phyloP scores from a whole-genome alignment of 2,329 filamentous ascomycete species.

The Colletotrichum truncatum region DNA sequence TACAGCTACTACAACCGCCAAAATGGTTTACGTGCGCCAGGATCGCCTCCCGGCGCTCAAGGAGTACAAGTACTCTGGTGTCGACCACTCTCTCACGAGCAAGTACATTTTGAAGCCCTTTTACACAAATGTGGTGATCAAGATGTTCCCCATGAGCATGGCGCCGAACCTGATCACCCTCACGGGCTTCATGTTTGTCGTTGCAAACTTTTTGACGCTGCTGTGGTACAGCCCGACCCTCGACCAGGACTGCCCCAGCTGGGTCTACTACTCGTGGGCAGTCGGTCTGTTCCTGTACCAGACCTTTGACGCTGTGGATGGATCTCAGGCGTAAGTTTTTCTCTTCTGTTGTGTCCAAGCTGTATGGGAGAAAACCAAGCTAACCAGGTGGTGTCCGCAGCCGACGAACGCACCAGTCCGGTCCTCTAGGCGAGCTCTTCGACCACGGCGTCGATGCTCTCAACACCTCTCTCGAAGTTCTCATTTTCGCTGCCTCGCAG shows the following conservation, averaged over 20 bases:
- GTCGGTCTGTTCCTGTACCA: slow-evolving; percentile 93
- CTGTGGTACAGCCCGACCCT: slow-evolving; percentile 96
- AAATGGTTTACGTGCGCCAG: slow-evolving; percentile 96
- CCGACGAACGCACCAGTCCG: slow-evolving; percentile 89
- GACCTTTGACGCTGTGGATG: slow-evolving; percentile 98
- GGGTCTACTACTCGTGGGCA: slow-evolving; percentile 96
- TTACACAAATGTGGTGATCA: slow-evolving; percentile 94
- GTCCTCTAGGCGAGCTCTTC: slow-evolving; percentile 94
- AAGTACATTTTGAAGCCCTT: slow-evolving; percentile 97
- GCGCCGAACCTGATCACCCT: slow-evolving; percentile 90
- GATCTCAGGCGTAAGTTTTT: slow-evolving; percentile 81
- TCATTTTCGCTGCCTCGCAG: slow-evolving; percentile 91
- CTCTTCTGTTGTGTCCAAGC: neutral
- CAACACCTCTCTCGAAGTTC: slow-evolving; percentile 92
- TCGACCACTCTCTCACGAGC: slow-evolving; percentile 90
- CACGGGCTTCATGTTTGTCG: slow-evolving; percentile 88
- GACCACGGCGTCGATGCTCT: slow-evolving; percentile 97
- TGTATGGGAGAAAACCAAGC: neutral
- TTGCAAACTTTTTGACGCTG: slow-evolving; percentile 88
- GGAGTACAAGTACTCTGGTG: slow-evolving; percentile 93
- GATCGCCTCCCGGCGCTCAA: slow-evolving; percentile 87
- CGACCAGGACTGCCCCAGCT: slow-evolving; percentile 90
- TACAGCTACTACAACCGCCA: slow-evolving; percentile 33
- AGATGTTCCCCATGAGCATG: slow-evolving; percentile 95
- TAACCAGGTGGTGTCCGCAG: slow-evolving; percentile 48